Percentiles rank a stretch among this genome's conserved stretches.
Conservation (phyloP, 2,329 filamentous ascomycete genomes). For the Trichoderma polysporum region DNA sequence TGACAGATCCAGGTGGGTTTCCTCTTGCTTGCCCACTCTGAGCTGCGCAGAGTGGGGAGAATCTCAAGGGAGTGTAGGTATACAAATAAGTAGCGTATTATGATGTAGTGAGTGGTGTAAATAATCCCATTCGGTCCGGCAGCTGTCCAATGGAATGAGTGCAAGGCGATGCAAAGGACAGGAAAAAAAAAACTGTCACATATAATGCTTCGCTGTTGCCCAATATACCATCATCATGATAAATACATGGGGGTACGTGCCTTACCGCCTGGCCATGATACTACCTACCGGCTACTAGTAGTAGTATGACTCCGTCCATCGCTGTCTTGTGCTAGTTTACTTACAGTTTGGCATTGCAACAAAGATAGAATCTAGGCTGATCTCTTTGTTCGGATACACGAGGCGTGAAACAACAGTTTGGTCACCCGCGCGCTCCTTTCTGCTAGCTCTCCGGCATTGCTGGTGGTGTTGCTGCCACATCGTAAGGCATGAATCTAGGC, state of each 20-base stretch:
- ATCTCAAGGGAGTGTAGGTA: background rate
- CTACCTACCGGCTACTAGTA: background rate
- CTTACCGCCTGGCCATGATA: background rate
- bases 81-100: background rate
- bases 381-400: background rate
- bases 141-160: slow-evolving; percentile 18
- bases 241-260: background rate
- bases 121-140: slow-evolving; percentile 10
- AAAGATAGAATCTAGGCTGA: background rate
- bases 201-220: background rate
- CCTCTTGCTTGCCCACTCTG: background rate
- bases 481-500: slow-evolving; percentile 21
- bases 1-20: slow-evolving; percentile 11
- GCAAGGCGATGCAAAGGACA: background rate
- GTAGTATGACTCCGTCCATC: background rate
- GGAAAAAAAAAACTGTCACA: background rate
- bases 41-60: background rate
- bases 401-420: background rate
- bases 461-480: slow-evolving; percentile 16
- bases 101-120: background rate
- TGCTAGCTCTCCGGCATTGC: background rate
- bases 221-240: background rate
- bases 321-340: background rate
- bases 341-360: background rate
- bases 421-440: background rate